Conservation (phyloP, 495 filamentous ascomycete species). For the Bathelium albidoporum region DNA sequence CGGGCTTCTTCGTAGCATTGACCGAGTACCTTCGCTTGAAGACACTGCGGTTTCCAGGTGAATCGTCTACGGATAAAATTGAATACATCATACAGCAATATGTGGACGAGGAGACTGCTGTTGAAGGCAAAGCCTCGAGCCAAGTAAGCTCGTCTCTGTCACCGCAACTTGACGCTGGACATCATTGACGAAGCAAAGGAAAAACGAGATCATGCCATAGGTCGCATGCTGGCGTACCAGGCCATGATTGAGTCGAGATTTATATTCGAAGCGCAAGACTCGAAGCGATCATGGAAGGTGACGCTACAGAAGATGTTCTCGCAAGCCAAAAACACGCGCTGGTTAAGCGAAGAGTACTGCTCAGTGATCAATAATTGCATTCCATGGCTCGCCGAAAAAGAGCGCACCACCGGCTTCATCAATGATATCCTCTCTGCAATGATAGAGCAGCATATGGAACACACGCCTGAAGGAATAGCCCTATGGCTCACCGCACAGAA, state of each 20-base stretch:
- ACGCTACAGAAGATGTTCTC: constrained; percentile 49
- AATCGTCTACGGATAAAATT: not conserved
- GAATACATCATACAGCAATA: constrained; percentile 48
- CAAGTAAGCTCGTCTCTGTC: constrained; percentile 36
- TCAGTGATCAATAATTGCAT: constrained; percentile 41
- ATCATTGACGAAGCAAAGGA: constrained; percentile 43
- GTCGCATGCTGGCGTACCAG: constrained; percentile 76
- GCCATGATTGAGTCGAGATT: constrained; percentile 71
- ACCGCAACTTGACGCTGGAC: constrained; percentile 5
- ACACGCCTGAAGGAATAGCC: constrained; percentile 77
- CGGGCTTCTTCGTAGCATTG: constrained; percentile 85
- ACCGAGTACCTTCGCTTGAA: constrained; percentile 65
- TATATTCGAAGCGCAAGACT: constrained; percentile 44
- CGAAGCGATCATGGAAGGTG: constrained; percentile 47
- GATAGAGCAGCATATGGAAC: constrained; percentile 50
- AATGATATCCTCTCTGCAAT: constrained; percentile 53
- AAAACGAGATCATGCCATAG: constrained; percentile 73
- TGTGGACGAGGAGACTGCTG: constrained; percentile 47
- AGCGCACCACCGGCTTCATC: constrained; percentile 38
- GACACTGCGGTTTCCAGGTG: not conserved
- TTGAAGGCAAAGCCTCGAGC: constrained; percentile 53
- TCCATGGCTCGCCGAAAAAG: constrained; percentile 48
- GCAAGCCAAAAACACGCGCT: constrained; percentile 57
- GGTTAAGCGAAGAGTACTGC: constrained; percentile 63
- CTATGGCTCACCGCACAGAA: constrained; percentile 65